Evolutionary conservation across 108 stramenopile genomes (phyloP).

Genomic region (Nitzschia putrida): DNA sequence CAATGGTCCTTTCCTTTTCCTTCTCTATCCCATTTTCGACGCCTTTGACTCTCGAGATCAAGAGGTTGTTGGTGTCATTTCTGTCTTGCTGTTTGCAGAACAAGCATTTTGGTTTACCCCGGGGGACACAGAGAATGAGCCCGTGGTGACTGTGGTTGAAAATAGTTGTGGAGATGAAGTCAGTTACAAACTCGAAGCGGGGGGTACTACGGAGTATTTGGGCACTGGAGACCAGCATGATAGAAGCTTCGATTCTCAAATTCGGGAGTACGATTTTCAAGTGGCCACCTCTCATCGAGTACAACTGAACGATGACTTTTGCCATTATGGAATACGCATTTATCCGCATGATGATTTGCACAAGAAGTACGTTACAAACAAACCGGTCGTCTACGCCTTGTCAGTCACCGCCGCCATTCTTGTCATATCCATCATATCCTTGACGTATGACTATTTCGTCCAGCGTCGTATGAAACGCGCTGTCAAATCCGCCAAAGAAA

Average conservation of each 20-base stretch:
- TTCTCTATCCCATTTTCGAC: conserved; percentile 17
- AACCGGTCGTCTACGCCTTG: conserved; percentile 8
- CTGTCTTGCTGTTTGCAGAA: conserved; percentile 10
- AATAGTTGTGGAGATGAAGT: conserved; percentile 24
- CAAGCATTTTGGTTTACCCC: conserved; percentile 27
- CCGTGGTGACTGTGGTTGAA: conserved; percentile 21
- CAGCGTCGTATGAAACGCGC: conserved; percentile 18
- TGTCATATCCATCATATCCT: not conserved
- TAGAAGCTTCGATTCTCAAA: not conserved
- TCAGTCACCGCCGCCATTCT: not conserved
- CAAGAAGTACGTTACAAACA: conserved; percentile 9
- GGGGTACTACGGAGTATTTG: conserved; percentile 15
- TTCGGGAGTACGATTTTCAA: conserved; percentile 8
- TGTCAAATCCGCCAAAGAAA: conserved; percentile 23
- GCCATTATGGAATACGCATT: conserved; percentile 24
- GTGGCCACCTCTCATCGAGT: not conserved
- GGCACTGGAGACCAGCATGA: conserved; percentile 33
- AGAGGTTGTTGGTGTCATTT: conserved; percentile 15
- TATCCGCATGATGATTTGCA: conserved; percentile 26
- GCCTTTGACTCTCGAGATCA: not conserved
- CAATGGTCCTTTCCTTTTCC: not conserved
- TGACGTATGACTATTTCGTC: conserved; percentile 20
- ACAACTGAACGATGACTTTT: conserved; percentile 14
- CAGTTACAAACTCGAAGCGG: conserved; percentile 19
- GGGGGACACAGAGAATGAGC: not conserved